Base-by-base conservation (phyloP, 2,329 filamentous ascomycete genomes). In the Diaporthe australafricana region DNA sequence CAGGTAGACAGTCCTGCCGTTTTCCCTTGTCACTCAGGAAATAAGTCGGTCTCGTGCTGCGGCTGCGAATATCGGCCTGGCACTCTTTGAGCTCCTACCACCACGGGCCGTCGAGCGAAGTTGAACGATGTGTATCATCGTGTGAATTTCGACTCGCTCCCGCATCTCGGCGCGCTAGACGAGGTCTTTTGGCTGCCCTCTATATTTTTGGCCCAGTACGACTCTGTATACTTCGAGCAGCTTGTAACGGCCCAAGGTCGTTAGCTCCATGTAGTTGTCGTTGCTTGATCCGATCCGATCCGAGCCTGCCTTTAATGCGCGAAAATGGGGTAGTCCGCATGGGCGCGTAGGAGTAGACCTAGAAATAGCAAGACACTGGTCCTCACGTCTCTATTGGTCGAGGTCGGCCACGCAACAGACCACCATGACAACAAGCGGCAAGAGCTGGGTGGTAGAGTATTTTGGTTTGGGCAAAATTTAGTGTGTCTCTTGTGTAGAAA, bases 71-170 rank as follows among this genome's bases (percentile, higher is more conserved):
- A 17, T 42, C 27, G 17, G 20, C n/a, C 57, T 48, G 27, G 20
- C 14, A 30, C 60, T 22, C 42, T 27, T 30, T 63, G 30, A 48
- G 42, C 60, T 48, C 60, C 60, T 48, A 45, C 27, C 42, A 63
- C 60, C 60, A 48, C 60, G 60, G 60, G 60, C 60, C 27, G 60
- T 48, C 42, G 27, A 35, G 60, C 20, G 42, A 27, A 63, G 42
- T 45, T 63, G 48, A 45, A 17, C n/a, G 12, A 35, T 48, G 42
- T 35, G 60, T 48, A 63, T 35, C 60, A 48, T 63, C 60, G 60
- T 63, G 60, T 63, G 60, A 14, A 8, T 48, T 48, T 47, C 22
- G 55, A 48, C 42, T 63, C 60, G 27, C 60, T 63, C 60, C 60
- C 42, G 60, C 42, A 12, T 63, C 42, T 48, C 25, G 42, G 32